Evolutionary conservation across 1,284 basidiomycete species (phyloP).

Genomic region (Flammula alnicola): DNA sequence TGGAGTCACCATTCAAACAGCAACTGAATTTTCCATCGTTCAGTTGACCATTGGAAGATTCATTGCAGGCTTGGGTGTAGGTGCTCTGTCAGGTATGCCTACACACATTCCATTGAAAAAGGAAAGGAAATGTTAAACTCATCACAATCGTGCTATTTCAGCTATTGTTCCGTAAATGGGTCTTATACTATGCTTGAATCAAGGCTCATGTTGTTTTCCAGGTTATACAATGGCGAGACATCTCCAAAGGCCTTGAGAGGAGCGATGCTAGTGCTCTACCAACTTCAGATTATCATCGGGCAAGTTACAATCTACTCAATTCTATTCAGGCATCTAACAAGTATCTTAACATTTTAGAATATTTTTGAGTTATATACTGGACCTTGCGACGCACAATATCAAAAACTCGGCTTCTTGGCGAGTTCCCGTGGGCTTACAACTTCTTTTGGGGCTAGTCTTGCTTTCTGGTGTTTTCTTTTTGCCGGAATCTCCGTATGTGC

Average conservation of each 20-base stretch:
- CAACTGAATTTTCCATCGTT: constrained; percentile 58
- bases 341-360: constrained; percentile 47
- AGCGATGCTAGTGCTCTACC: constrained; percentile 75
- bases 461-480: constrained; percentile 75
- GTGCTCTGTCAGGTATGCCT: constrained; percentile 67
- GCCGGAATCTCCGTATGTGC: constrained; percentile 77
- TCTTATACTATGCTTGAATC: not conserved
- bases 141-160: constrained; percentile 28
- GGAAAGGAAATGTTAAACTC: not conserved
- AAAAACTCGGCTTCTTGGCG: constrained; percentile 71
- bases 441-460: constrained; percentile 69
- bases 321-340: constrained; percentile 14
- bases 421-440: constrained; percentile 69
- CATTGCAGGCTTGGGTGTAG: constrained; percentile 76
- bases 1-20: constrained; percentile 75
- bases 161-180: constrained; percentile 70
- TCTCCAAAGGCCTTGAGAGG: constrained; percentile 79
- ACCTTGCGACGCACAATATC: constrained; percentile 70
- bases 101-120: constrained; percentile 2
- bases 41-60: constrained; percentile 76
- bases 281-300: constrained; percentile 77
- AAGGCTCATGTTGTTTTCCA: constrained; percentile 20
- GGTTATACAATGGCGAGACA: constrained; percentile 79
- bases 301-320: constrained; percentile 37
- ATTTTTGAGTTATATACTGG: constrained; percentile 76